Percentiles rank a stretch among this genome's conserved stretches.
Conservation (phyloP, 768 basidiomycete species). For the Cystobasidium tubakii region DNA sequence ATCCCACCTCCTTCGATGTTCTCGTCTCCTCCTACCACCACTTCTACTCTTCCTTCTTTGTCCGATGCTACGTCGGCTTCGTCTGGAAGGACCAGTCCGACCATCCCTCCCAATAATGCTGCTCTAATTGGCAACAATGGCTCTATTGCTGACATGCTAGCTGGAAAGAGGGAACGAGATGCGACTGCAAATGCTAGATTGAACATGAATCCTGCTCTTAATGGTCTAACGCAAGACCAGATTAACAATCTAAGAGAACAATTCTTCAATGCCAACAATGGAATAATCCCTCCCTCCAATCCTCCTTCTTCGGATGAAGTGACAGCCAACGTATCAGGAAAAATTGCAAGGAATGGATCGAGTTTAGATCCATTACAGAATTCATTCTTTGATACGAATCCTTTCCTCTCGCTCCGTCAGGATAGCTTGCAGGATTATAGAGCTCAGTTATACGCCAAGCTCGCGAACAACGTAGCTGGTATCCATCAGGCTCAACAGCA, state of each 20-base stretch:
- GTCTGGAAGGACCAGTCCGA: background rate
- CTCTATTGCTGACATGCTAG: conserved; percentile 1
- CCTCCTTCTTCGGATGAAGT: background rate
- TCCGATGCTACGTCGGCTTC: background rate
- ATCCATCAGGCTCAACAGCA: conserved; percentile 35
- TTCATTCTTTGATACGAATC: conserved; percentile 45
- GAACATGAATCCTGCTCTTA: conserved; percentile 36
- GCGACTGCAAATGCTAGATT: background rate
- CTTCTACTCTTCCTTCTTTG: background rate
- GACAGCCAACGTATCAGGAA: background rate
- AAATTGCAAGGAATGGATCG: background rate
- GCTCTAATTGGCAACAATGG: background rate
- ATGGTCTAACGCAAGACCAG: conserved; percentile 18
- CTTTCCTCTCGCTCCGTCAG: conserved; percentile 39
- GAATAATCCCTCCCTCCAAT: conserved; percentile 1
- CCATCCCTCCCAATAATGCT: background rate
- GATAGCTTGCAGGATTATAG: conserved; percentile 41
- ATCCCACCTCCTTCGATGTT: conserved; percentile 9
- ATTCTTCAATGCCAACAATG: background rate
- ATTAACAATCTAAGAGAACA: conserved; percentile 19
- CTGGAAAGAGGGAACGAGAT: conserved; percentile 18
- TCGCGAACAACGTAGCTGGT: conserved; percentile 45
- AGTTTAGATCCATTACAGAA: conserved; percentile 9
- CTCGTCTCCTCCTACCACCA: background rate
- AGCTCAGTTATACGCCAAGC: conserved; percentile 44